Conservation (phyloP, 176 grass and related monocot genomes). For the Oryza rufipogon region DNA sequence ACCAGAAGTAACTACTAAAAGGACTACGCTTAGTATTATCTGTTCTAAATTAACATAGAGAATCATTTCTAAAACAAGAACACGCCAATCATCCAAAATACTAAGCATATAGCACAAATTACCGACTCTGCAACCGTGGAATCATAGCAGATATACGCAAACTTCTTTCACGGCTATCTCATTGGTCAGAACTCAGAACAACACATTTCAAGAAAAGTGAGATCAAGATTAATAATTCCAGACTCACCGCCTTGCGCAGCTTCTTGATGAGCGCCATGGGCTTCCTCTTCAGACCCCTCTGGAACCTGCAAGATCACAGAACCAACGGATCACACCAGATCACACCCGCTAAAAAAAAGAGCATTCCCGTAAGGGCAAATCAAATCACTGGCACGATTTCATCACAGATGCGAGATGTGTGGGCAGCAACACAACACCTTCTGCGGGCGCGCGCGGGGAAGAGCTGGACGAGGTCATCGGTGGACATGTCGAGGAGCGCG, state of each 20-base stretch:
- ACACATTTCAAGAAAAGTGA: background rate
- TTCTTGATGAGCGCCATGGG: slow-evolving; percentile 97
- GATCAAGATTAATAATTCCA: background rate
- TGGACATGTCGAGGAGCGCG: slow-evolving; percentile 91
- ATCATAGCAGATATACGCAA: background rate
- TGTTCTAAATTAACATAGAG: background rate
- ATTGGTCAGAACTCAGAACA: background rate
- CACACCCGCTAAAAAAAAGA: background rate
- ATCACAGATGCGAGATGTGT: background rate
- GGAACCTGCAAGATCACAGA: slow-evolving; percentile 53
- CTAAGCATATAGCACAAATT: background rate
- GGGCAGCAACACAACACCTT: slow-evolving; percentile 39
- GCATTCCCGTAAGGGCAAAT: background rate
- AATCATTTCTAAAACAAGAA: background rate
- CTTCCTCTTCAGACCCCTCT: slow-evolving; percentile 95
- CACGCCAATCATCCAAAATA: background rate
- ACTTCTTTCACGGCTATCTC: background rate
- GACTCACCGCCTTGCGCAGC: slow-evolving; percentile 87
- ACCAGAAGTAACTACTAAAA: too few species aligned
- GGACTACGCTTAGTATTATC: too few species aligned
- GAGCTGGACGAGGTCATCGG: slow-evolving; percentile 94
- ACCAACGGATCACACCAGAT: background rate
- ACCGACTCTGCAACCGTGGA: background rate
- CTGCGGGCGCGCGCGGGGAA: slow-evolving; percentile 85
- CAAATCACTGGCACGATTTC: background rate